Conservation (phyloP, 2,329 filamentous ascomycete species). For the Plenodomus lindquistii region DNA sequence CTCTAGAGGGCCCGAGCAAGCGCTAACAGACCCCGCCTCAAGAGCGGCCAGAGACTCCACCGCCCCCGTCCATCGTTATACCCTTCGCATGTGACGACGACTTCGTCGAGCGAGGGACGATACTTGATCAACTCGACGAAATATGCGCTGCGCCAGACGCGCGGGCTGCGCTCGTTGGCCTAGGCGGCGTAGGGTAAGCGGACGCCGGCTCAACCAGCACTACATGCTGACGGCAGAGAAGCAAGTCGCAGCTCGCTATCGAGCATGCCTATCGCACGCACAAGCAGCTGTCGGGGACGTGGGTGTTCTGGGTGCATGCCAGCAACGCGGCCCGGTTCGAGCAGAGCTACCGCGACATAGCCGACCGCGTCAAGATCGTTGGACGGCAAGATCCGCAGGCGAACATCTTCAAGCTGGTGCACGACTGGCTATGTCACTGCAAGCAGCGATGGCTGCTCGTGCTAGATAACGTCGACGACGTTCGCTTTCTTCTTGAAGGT, state of each 20-base stretch:
- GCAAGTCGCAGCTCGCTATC: slow-evolving; percentile 19
- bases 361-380: slow-evolving; percentile 12
- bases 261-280: slow-evolving; percentile 11
- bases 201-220: not conserved
- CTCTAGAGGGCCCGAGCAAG: slow-evolving; percentile 1
- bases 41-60: slow-evolving; percentile 19
- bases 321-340: slow-evolving; percentile 15
- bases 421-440: slow-evolving; percentile 7
- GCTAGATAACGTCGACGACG: slow-evolving; percentile 23
- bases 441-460: slow-evolving; percentile 21
- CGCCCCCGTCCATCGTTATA: slow-evolving; percentile 24
- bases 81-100: slow-evolving; percentile 33
- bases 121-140: slow-evolving; percentile 8
- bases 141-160: slow-evolving; percentile 11
- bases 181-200: slow-evolving; percentile 28
- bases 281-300: slow-evolving; percentile 13
- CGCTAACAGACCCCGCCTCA: slow-evolving; percentile 1
- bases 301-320: slow-evolving; percentile 18
- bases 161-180: slow-evolving; percentile 27
- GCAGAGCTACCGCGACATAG: slow-evolving; percentile 19
- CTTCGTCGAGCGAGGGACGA: slow-evolving; percentile 26
- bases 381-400: slow-evolving; percentile 12
- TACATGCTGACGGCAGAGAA: slow-evolving; percentile 3
- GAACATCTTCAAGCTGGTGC: slow-evolving; percentile 17
- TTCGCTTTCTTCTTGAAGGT: slow-evolving; percentile 10